Base-by-base conservation (phyloP, 2,329 filamentous ascomycete species). In the Plenodomus lindquistii region DNA sequence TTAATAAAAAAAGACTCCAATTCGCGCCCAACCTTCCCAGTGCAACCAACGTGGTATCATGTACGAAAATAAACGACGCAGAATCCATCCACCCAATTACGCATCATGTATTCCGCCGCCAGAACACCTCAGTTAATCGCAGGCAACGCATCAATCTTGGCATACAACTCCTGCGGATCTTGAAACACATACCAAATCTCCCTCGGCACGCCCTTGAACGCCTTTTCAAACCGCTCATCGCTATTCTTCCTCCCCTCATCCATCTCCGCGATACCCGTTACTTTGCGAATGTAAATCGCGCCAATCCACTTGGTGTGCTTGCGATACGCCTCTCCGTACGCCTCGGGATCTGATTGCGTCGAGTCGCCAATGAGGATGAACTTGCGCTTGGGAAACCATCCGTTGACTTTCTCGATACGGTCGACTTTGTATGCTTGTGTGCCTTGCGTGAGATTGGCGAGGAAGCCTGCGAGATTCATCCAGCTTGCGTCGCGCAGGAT, bases 341-440 rank as follows among this genome's bases (percentile, higher is more conserved):
- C 84, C 69, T 97, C 93, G 0, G 93, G 92, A 62, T 97, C 93
- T 20, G 84, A 87, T 73, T 97, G 93, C 0, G 92, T 97, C 34
- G 87, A 93, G 73, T 97, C 93, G 1, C 93, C 93, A 56, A 97
- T 85, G 59, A 86, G 86, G 54, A 97, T 83, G 74, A 96, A 86
- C 61, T 87, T 88, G 51, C 89, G 80, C 59, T 81, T 80, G 0
- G 93, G 93, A 40, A 97, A 79, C 88, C 89, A 94, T 1, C 74
- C 72, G 59, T 91, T 82, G 20, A 97, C 83, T 74, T 91, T 90
- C 48, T 81, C 79, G 72, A 96, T 91, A 16, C 88, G 85, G 48
- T 86, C 83, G 10, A 88, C 82, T 73, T 97, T 97, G 79, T 97
- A 97, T 50, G 86, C 83, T 69, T 94, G 81, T 0, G 91, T 96